These are phyloP conservation scores for Inonotus obliquus DNA, from an alignment of 1,284 basidiomycete genomes.

Conservation along the genomic window DNA sequence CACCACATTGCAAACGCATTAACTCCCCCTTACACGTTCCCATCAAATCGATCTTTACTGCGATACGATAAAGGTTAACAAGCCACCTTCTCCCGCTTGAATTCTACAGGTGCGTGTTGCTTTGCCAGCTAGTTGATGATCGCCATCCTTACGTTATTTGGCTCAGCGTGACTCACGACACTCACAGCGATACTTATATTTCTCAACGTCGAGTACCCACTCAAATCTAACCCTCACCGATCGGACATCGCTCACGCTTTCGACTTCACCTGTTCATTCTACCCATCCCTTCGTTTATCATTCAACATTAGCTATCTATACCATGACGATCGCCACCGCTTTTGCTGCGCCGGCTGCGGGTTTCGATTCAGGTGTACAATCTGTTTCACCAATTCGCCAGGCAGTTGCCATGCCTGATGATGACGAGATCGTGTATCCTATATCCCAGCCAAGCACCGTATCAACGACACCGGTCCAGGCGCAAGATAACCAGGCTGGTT, in stretches of 20 bases:
- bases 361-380: slow-evolving; percentile 24
- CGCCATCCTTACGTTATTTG: not conserved
- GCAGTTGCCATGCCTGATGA: slow-evolving; percentile 38
- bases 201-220: not conserved
- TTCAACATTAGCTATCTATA: not conserved
- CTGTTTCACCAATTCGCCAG: slow-evolving; percentile 19
- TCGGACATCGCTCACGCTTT: too few species aligned
- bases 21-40: not conserved
- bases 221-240: too few species aligned
- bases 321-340: slow-evolving; percentile 4
- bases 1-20: not conserved
- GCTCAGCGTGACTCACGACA: not conserved
- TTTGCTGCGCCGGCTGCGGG: slow-evolving; percentile 13
- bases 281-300: not conserved
- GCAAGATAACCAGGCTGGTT: not conserved
- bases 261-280: too few species aligned
- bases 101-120: not conserved
- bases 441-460: slow-evolving; percentile 25
- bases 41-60: not conserved
- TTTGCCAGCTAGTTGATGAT: not conserved
- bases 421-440: slow-evolving; percentile 53
- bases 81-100: not conserved
- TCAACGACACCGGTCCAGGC: not conserved
- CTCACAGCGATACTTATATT: not conserved
- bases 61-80: not conserved